Evolutionary conservation across 768 basidiomycete species (phyloP).

Genomic region (Leccinum pellstonianum): DNA sequence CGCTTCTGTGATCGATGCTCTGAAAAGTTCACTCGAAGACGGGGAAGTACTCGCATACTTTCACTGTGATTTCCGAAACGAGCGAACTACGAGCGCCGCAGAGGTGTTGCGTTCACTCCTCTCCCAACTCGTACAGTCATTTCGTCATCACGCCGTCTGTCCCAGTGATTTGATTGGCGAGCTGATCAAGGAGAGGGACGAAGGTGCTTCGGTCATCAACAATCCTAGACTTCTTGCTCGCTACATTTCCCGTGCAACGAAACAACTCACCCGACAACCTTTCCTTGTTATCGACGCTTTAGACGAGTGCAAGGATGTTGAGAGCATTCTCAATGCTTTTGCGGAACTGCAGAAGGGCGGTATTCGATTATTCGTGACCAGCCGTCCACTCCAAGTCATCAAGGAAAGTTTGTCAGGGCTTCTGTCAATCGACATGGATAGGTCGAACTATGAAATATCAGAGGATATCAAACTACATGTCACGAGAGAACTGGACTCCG

Average conservation of each 20-base stretch:
- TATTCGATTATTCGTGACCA: not conserved
- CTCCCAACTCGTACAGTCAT: no score
- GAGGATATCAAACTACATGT: constrained; percentile 9
- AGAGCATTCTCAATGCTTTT: not conserved
- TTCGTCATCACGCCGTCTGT: no score
- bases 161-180: no score
- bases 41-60: no score
- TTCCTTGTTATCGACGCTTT: constrained; percentile 12
- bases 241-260: constrained; percentile 1
- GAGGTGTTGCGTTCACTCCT: no score
- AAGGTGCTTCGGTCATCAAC: not conserved
- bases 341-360: not conserved
- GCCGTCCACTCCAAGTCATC: not conserved
- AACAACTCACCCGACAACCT: not conserved
- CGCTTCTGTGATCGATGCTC: no score
- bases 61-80: no score
- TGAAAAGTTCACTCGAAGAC: no score
- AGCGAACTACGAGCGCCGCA: no score
- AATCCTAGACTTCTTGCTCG: not conserved
- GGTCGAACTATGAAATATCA: not conserved
- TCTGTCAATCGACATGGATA: not conserved
- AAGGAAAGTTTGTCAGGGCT: not conserved
- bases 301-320: not conserved
- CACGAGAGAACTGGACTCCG: constrained; percentile 4
- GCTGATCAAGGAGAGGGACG: not conserved